Conservation (phyloP, 2,329 filamentous ascomycete genomes). For the Mycogone perniciosa region DNA sequence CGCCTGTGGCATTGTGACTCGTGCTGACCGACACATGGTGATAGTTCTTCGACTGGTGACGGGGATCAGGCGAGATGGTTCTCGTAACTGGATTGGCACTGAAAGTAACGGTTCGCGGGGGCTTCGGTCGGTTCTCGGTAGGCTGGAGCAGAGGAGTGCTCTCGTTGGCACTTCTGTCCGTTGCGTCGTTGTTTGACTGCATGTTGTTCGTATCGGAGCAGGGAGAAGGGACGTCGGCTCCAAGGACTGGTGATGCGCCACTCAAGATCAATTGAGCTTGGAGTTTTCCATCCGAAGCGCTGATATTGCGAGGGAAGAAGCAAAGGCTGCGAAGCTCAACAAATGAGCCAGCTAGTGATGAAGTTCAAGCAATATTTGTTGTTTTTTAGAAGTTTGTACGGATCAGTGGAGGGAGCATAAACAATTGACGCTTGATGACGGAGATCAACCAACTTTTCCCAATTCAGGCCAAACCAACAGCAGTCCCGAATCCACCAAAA, state of each 20-base stretch:
- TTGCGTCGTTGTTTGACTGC: slow-evolving; percentile 3
- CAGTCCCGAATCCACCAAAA: slow-evolving; percentile 1
- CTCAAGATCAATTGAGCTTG: neutral
- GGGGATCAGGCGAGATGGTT: slow-evolving; percentile 48
- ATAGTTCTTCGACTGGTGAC: slow-evolving; percentile 18
- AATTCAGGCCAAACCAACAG: neutral
- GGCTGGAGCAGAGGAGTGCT: slow-evolving; percentile 9
- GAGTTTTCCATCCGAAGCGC: neutral
- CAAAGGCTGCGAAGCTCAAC: neutral
- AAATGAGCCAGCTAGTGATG: neutral
- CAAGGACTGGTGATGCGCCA: neutral
- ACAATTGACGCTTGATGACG: slow-evolving; percentile 11
- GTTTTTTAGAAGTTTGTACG: neutral
- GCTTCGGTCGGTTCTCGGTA: slow-evolving; percentile 8
- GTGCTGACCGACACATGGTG: slow-evolving; percentile 23
- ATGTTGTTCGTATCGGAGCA: slow-evolving; percentile 1
- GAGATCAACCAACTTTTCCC: slow-evolving; percentile 7
- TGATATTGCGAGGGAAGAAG: neutral
- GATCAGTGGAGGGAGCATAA: neutral
- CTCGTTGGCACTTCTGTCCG: slow-evolving; percentile 2
- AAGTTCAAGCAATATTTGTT: neutral
- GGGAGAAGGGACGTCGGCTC: neutral
- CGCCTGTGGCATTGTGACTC: slow-evolving; percentile 32
- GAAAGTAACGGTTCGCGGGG: slow-evolving; percentile 65
- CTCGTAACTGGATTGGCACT: slow-evolving; percentile 62